Evolutionary conservation across 805 yeast species (phyloP).

Genomic region (Torulaspora indica): DNA sequence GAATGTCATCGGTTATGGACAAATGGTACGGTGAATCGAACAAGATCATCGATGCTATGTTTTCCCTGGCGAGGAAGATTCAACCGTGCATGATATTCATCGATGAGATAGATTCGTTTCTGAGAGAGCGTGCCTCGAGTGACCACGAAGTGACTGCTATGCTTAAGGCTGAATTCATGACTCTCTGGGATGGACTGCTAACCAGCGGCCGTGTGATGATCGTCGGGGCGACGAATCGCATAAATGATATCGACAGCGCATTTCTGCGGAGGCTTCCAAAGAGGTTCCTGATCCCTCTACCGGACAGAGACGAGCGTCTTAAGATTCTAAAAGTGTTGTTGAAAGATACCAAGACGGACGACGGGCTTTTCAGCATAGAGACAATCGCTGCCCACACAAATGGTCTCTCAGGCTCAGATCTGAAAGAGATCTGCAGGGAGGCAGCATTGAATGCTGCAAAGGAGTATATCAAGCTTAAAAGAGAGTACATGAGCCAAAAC

Average conservation of each 20-base stretch:
- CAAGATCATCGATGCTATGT: conserved; percentile 88
- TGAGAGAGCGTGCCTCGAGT: conserved; percentile 73
- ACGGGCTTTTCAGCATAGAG: conserved; percentile 51
- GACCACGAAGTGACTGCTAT: conserved; percentile 96
- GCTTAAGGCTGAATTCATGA: conserved; percentile 95
- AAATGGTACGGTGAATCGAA: conserved; percentile 98
- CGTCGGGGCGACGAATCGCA: conserved; percentile 92
- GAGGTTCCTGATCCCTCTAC: conserved; percentile 72
- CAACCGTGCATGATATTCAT: conserved; percentile 94
- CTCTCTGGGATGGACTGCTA: conserved; percentile 89
- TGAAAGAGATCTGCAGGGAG: conserved; percentile 85
- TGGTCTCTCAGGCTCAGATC: conserved; percentile 85
- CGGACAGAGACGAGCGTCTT: conserved; percentile 60
- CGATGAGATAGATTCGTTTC: conserved; percentile 93
- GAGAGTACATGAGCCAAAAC: conserved; percentile 34
- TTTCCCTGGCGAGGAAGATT: conserved; percentile 80
- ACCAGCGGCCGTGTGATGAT: conserved; percentile 77
- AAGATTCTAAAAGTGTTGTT: conserved; percentile 68
- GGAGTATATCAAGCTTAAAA: conserved; percentile 68
- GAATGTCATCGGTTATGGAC: conserved; percentile 93
- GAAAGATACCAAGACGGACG: conserved; percentile 57
- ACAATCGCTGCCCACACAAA: conserved; percentile 57
- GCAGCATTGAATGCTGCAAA: conserved; percentile 89
- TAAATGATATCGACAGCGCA: conserved; percentile 87
- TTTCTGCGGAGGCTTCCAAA: conserved; percentile 91